These are phyloP conservation scores for Penicillium sp. DNA, from an alignment of 2,329 filamentous ascomycete species.

Conservation along the genomic window DNA sequence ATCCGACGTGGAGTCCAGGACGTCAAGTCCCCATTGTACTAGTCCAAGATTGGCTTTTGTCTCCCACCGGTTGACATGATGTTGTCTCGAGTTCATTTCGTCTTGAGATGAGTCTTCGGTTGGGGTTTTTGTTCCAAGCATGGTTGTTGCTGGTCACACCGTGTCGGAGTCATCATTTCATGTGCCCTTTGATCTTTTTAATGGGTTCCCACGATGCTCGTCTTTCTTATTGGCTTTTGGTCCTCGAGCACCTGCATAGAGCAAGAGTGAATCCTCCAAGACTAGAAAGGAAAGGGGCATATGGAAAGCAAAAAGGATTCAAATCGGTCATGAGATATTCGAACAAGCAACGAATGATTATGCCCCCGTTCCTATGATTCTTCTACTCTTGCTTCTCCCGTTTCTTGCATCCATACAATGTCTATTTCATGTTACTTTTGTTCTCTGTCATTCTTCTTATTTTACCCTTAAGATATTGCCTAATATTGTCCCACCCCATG, in stretches of 20 bases:
- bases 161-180: slow-evolving; percentile 23
- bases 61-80: slow-evolving; percentile 14
- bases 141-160: slow-evolving; percentile 40
- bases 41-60: slow-evolving; percentile 52
- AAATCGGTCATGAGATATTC: slow-evolving; percentile 26
- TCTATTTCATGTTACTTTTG: slow-evolving; percentile 16
- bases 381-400: slow-evolving; percentile 9
- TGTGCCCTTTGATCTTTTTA: slow-evolving; percentile 5
- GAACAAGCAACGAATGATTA: slow-evolving; percentile 31
- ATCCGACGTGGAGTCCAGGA: slow-evolving; percentile 72
- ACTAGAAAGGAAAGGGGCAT: slow-evolving; percentile 4
- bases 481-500: slow-evolving; percentile 16
- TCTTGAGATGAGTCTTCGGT: slow-evolving; percentile 14
- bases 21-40: slow-evolving; percentile 69
- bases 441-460: slow-evolving; percentile 15
- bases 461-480: slow-evolving; percentile 17
- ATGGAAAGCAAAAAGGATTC: slow-evolving; percentile 15
- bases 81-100: slow-evolving; percentile 14
- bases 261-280: slow-evolving; percentile 1
- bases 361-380: slow-evolving; percentile 21
- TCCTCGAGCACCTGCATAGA: slow-evolving; percentile 6
- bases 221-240: slow-evolving; percentile 17
- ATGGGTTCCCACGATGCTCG: slow-evolving; percentile 8
- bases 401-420: slow-evolving; percentile 15
- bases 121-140: slow-evolving; percentile 14